Base-by-base conservation (phyloP, 2,329 filamentous ascomycete species). In the Diaporthe nobilis region DNA sequence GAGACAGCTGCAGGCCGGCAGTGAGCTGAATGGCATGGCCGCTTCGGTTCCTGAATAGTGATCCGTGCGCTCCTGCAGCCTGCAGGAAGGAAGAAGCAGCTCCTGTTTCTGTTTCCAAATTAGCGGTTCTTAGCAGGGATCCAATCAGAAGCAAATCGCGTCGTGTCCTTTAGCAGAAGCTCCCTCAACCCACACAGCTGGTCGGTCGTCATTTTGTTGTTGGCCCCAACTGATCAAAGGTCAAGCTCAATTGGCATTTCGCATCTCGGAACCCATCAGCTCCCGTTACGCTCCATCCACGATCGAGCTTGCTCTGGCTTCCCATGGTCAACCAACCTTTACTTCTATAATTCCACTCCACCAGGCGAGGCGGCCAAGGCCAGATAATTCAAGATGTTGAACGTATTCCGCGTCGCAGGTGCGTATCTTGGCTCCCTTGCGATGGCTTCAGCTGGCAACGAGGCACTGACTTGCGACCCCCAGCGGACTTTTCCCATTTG, bases 401-500 rank as follows among this genome's bases (percentile, higher is more conserved):
- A 92, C 85, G 70, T 91, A 77, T 92, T 92, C 82, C 88, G 90
- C 82, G 82, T 92, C 81, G 83, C 88, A 77, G 90, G 90, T 91
- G 83, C 73, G 87, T 82, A 78, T 73, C 68, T 60, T 73, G 47
- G 28, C 58, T 49, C 55, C 51, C 25, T 57, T 57, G 73, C 72
- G 71, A 74, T 77, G 72, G 78, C 75, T 58, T 73, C 61, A 74
- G 34, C 65, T 12, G 71, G 53, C 28, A 39, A 31, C 31, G 8
- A 39, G 51, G 51, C 15, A 72, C 72, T 77, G 70, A 78, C 78
- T 82, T 76, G 81, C 77, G 55, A 61, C 44, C n/a, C 73, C 75
- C 80, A 98, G 96, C 93, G 87, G 97, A 99, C 89, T 91, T 99
- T 84, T 98, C 95, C 88, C 97, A 99, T 89, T 88, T 99, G 81